These are phyloP conservation scores for Fusarium sp. DNA, from an alignment of 2,329 filamentous ascomycete species.

Conservation along the genomic window DNA sequence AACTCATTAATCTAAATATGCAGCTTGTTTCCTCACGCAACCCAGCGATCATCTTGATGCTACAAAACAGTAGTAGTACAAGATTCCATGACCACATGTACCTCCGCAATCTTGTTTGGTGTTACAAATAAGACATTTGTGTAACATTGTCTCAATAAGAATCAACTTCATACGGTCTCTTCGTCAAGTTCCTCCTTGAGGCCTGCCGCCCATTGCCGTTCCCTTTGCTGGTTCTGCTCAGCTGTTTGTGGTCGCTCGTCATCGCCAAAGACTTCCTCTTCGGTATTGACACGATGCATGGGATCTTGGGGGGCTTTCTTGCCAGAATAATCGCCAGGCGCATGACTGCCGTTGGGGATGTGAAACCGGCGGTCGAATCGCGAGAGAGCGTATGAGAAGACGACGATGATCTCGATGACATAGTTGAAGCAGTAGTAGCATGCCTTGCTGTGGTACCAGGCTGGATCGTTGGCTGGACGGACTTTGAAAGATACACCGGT, in stretches of 20 bases:
- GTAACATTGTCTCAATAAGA: neutral
- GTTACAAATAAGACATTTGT: constrained; percentile 14
- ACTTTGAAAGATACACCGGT: constrained; percentile 67
- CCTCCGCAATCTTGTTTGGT: neutral
- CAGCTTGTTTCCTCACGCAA: neutral
- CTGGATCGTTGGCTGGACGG: constrained; percentile 63
- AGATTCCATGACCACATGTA: neutral
- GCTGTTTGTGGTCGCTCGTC: constrained; percentile 39
- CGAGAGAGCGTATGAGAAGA: constrained; percentile 72
- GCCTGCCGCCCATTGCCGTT: constrained; percentile 36
- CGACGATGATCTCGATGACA: constrained; percentile 75
- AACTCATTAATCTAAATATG: constrained; percentile 13
- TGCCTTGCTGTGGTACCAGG: constrained; percentile 76
- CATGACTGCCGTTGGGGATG: constrained; percentile 75
- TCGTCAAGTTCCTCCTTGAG: constrained; percentile 34
- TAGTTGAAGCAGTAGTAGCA: constrained; percentile 87
- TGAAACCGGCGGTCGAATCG: constrained; percentile 82
- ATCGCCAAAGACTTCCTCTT: constrained; percentile 43
- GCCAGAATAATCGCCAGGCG: constrained; percentile 62
- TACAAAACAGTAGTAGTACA: neutral
- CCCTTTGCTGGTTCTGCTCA: constrained; percentile 29
- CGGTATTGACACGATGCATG: constrained; percentile 36
- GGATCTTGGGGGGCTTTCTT: constrained; percentile 19
- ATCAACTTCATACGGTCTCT: constrained; percentile 33
- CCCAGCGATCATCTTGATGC: neutral